Base-by-base conservation (phyloP, 2,329 filamentous ascomycete genomes). In the Xylariaceae sp. region DNA sequence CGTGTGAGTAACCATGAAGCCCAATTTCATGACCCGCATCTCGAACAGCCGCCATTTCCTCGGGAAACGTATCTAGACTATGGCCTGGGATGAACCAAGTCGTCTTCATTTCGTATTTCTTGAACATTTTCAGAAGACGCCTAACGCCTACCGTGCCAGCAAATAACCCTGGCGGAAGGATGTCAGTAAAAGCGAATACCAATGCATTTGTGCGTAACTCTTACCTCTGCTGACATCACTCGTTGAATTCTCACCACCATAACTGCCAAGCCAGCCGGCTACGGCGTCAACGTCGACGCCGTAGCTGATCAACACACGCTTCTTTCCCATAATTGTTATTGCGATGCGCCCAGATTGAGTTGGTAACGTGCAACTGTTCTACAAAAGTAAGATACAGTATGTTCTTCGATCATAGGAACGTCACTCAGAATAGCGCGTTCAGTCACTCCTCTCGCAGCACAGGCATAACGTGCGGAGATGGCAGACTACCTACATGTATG, bases 261-360 rank as follows among this genome's bases (percentile, higher is more conserved):
- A 90, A 0, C 81, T 86, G 1, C 86, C 86, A 0, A 90, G 72
- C 87, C 86, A 90, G 9, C 86, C 85, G 1, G 85, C 81, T 1
- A 89, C 83, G n/a, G 85, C 86, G 56, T 90, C 86, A 22, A 90
- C 83, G 53, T 90, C 86, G 19, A 89, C 82, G 2, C 85, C 83
- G 58, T 87, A 88, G 57, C 78, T 74, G 36, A 51, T 51, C 17
- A 51, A 44, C 18, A 51, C 44, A 27, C 48, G 48, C 38, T 52
- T 52, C 32, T 48, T 52, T 14, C 36, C 45, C 49, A 52, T 52
- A 7, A 27, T 27, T 27, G 22, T 27, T 27, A 27, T 27, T 7
- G 7, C 22, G 22, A 5, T 27, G 22, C 4, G 22, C 22, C 4
- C 22, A 27, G 22, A 27, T 27, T 4, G 22, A 27, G 22, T 27